Conservation (phyloP, 2,329 filamentous ascomycete species). For the Xylariomycetidae sp. region DNA sequence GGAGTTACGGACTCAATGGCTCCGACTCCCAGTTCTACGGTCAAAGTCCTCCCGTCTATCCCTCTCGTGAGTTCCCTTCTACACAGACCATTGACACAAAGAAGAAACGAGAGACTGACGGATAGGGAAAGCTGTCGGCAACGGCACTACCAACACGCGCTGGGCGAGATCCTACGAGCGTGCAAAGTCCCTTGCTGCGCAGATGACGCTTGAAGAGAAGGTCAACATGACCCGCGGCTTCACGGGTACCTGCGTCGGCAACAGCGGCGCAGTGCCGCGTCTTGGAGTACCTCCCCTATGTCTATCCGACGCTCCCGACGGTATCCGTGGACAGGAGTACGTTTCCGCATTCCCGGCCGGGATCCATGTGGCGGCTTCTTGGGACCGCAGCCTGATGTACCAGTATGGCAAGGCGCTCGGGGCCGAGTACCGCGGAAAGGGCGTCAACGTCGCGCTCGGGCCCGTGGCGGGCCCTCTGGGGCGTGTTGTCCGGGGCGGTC, state of each 20-base stretch:
- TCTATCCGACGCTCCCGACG: constrained; percentile 78
- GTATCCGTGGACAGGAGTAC: constrained; percentile 74
- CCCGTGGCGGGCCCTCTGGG: constrained; percentile 78
- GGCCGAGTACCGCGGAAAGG: constrained; percentile 61
- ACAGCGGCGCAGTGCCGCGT: constrained; percentile 56
- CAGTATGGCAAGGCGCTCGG: constrained; percentile 69
- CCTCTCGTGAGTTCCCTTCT: constrained; percentile 2
- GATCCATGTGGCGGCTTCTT: constrained; percentile 79
- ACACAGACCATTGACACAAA: not conserved
- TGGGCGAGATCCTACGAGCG: constrained; percentile 3
- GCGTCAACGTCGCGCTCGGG: constrained; percentile 49
- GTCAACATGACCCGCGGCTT: constrained; percentile 6
- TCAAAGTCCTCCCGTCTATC: constrained; percentile 5
- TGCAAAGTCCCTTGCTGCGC: constrained; percentile 1
- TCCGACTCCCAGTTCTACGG: constrained; percentile 7
- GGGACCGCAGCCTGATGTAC: constrained; percentile 79
- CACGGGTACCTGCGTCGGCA: constrained; percentile 7
- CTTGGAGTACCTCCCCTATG: constrained; percentile 74
- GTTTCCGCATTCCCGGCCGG: constrained; percentile 80
- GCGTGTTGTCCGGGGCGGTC: constrained; percentile 75
- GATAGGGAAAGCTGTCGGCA: constrained; percentile 1
- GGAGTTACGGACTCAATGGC: constrained; percentile 4
- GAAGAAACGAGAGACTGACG: not conserved
- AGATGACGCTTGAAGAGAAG: constrained; percentile 6
- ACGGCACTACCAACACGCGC: constrained; percentile 2